Percentiles rank a stretch among this genome's conserved stretches.
Conservation (phyloP, 2,329 filamentous ascomycete genomes). For the Fonsecaea erecta region DNA sequence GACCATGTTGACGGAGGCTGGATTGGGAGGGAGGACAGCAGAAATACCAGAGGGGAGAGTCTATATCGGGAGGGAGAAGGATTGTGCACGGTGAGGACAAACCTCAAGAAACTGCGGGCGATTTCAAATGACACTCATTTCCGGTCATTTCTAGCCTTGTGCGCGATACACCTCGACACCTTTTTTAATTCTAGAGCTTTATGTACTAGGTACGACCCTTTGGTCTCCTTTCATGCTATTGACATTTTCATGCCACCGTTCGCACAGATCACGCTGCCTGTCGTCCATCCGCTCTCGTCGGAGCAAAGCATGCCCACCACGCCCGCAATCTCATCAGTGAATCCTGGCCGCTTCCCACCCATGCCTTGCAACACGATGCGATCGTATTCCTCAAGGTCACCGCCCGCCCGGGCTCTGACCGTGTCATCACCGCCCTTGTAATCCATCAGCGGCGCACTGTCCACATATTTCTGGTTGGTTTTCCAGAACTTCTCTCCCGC, state of each 20-base stretch:
- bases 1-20: conserved; percentile 45
- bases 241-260: conserved; percentile 74
- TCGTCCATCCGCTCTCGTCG: conserved; percentile 74
- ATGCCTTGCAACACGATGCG: conserved; percentile 64
- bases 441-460: conserved; percentile 68
- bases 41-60: background rate
- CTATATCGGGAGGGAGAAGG: conserved; percentile 3
- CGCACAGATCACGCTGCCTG: conserved; percentile 77
- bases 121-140: conserved; percentile 12
- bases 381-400: conserved; percentile 63
- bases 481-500: conserved; percentile 63
- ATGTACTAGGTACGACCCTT: too few species aligned
- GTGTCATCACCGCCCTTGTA: conserved; percentile 60
- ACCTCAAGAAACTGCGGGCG: background rate
- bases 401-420: conserved; percentile 53
- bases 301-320: conserved; percentile 77
- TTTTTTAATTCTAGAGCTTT: background rate
- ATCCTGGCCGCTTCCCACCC: conserved; percentile 65
- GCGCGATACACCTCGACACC: background rate
- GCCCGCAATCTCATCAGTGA: conserved; percentile 73
- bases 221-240: conserved; percentile 36
- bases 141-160: conserved; percentile 7
- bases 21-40: background rate
- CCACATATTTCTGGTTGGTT: conserved; percentile 63
- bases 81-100: background rate